Conservation (phyloP, 805 yeast species). For the Lachancea kluyveri region DNA sequence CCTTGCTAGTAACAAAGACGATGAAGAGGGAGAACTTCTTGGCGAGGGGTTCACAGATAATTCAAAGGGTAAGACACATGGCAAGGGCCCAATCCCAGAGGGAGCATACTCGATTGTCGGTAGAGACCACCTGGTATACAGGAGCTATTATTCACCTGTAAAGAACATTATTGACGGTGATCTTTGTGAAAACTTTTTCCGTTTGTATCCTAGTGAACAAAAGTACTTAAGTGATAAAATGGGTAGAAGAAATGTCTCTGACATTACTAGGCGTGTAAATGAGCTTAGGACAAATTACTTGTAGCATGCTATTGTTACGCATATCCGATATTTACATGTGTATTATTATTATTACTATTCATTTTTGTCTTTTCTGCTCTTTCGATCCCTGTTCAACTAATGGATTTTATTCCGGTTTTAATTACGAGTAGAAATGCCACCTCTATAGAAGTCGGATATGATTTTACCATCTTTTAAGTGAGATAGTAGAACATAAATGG, state of each 20-base stretch:
- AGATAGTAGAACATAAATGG: constrained; percentile 62
- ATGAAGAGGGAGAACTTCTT: too few relatives aligned
- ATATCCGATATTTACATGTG: constrained; percentile 5
- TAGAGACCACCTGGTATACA: constrained; percentile 57
- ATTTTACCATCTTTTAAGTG: constrained; percentile 45
- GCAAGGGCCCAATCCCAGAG: constrained; percentile 12
- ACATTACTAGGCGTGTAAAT: constrained; percentile 16
- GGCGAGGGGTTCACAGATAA: constrained; percentile 5
- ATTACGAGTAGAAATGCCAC: constrained; percentile 20
- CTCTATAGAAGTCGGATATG: constrained; percentile 53
- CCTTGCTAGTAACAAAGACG: constrained; percentile 4
- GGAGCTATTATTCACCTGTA: constrained; percentile 79
- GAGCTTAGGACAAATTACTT: constrained; percentile 27
- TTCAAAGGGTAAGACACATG: neutral
- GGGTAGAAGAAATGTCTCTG: constrained; percentile 15
- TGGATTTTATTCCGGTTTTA: too few relatives aligned
- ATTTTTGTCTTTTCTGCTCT: too few relatives aligned
- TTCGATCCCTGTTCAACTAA: too few relatives aligned
- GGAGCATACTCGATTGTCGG: constrained; percentile 43
- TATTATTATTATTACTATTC: too few relatives aligned
- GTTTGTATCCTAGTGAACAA: constrained; percentile 19
- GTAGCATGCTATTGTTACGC: constrained; percentile 6
- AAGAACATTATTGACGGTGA: constrained; percentile 85
- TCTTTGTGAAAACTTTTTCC: constrained; percentile 53
- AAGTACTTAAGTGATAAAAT: constrained; percentile 26